Conservation (phyloP, 2,329 filamentous ascomycete genomes). For the Stromatinia cepivora region DNA sequence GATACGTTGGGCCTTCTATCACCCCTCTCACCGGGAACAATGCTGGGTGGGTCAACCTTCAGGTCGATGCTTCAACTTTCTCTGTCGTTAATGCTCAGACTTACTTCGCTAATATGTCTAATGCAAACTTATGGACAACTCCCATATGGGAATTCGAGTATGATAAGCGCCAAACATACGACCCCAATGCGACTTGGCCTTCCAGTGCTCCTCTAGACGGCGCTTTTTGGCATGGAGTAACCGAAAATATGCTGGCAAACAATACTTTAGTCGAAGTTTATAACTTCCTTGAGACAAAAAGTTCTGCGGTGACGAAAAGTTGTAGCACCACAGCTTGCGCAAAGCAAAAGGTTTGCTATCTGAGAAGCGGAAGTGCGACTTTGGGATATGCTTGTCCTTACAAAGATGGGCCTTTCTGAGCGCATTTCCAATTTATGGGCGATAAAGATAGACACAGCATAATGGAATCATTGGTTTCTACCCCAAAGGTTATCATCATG, state of each 20-base stretch:
- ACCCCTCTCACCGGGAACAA: constrained; percentile 39
- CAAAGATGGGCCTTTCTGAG: background rate
- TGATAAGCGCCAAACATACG: constrained; percentile 34
- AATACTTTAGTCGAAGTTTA: constrained; percentile 35
- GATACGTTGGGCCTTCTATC: constrained; percentile 37
- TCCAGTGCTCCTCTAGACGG: constrained; percentile 35
- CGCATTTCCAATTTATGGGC: background rate
- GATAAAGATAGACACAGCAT: background rate
- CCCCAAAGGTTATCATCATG: background rate
- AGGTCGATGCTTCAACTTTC: constrained; percentile 37
- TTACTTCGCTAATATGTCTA: constrained; percentile 37
- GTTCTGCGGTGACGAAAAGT: constrained; percentile 25
- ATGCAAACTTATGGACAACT: constrained; percentile 34
- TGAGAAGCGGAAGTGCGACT: constrained; percentile 35
- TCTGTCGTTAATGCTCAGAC: constrained; percentile 38
- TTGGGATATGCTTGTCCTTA: constrained; percentile 30
- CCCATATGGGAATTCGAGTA: constrained; percentile 40
- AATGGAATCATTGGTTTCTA: background rate
- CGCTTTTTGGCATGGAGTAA: constrained; percentile 39
- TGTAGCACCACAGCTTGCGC: constrained; percentile 31
- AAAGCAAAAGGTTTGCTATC: constrained; percentile 38
- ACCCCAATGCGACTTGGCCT: constrained; percentile 31
- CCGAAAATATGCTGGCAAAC: constrained; percentile 35
- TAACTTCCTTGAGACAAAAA: constrained; percentile 37
- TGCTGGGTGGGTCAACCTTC: constrained; percentile 37